Evolutionary conservation across 371 early-diverging fungal species (phyloP).

Genomic region (Syncephalastrum contaminatum): DNA sequence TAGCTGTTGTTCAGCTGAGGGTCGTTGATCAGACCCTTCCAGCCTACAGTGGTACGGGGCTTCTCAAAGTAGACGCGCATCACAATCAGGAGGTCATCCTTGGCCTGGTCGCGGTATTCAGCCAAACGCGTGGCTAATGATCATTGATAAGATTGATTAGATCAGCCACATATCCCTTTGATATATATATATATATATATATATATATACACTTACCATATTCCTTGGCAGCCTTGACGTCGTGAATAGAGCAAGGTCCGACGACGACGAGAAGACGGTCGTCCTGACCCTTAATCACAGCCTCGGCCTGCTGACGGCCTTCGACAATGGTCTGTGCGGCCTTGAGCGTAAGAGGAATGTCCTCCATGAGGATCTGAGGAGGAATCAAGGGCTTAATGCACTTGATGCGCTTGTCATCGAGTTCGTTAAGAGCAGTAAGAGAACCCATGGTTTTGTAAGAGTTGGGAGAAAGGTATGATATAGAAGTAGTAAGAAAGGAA

Average conservation of each 20-base stretch:
- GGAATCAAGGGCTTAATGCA: slow-evolving; percentile 90
- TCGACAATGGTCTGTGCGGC: slow-evolving; percentile 51
- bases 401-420: slow-evolving; percentile 90
- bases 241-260: slow-evolving; percentile 93
- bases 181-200: too few species aligned
- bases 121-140: slow-evolving; percentile 46
- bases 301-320: slow-evolving; percentile 57
- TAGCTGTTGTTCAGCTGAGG: slow-evolving; percentile 69
- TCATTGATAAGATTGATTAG: neutral
- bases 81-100: slow-evolving; percentile 76
- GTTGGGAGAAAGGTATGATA: too few species aligned
- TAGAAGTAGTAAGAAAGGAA: too few species aligned
- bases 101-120: slow-evolving; percentile 53
- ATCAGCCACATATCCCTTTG: too few species aligned
- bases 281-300: slow-evolving; percentile 73
- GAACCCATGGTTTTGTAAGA: neutral
- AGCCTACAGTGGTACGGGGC: slow-evolving; percentile 92
- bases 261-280: slow-evolving; percentile 82
- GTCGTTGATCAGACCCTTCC: slow-evolving; percentile 91
- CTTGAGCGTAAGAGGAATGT: slow-evolving; percentile 68
- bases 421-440: slow-evolving; percentile 77
- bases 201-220: too few species aligned
- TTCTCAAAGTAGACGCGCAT: slow-evolving; percentile 97
- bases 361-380: slow-evolving; percentile 93
- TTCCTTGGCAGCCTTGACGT: slow-evolving; percentile 82